Base-by-base conservation (phyloP, 257 asterid species). In the Striga asiatica region DNA sequence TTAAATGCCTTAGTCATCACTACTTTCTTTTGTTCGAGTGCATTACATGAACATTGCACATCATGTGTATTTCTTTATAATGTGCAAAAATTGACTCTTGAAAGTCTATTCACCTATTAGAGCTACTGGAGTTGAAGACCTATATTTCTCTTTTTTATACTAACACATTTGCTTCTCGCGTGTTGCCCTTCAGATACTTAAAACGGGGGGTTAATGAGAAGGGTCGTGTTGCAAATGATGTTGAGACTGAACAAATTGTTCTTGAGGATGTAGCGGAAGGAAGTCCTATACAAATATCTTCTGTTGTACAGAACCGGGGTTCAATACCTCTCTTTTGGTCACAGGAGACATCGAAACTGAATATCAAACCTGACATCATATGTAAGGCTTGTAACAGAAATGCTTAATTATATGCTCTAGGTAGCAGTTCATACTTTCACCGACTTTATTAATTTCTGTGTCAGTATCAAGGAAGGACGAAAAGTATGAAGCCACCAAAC, bases 271-370 rank as follows among this genome's bases (percentile, higher is more conserved):
- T 62, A 49, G 64, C 75, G 8, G 86, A 82, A 74, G 84, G 83
- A 46, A 42, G 21, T 12, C 79, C 86, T 9, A 11, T 60, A 60
- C 86, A 79, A 56, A 70, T 82, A 61, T 79, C 78, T 71, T 85
- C 95, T 52, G 82, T 82, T 48, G 93, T 85, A 47, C 95, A 85
- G 70, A 79, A 85, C 59, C 95, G 93, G 21, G 95, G 95, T 42
- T 92, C 99, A 34, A 92, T 92, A 66, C 99, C 99, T 6, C 80
- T 92, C 48, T 92, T 84, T 77, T 92, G 99, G 99, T 88, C 95
- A 45, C 99, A 92, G 65, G 95, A 92, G 71, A 81, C 99, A 49
- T 92, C 99, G 48, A 93, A 94, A 51, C 75, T 88, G 57, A 88
- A 78, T 75, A 64, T 88, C 50, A 92, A 85, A 76, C 99, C 99